Conservation (phyloP, 306 rosid genomes). For the Sesbania bispinosa region DNA sequence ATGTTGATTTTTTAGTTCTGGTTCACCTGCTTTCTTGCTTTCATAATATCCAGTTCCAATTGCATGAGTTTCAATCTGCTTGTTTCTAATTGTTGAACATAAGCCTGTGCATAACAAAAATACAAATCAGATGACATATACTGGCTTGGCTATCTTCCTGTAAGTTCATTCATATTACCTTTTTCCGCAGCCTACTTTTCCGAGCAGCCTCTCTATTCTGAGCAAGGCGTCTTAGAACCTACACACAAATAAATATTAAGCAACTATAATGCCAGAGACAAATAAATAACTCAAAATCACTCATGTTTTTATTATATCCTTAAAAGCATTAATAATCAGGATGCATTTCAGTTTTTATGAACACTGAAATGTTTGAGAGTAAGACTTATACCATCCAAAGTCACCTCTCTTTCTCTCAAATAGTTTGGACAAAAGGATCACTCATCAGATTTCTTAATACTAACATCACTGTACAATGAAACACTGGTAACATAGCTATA, state of each 20-base stretch:
- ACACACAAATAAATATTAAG: slow-evolving; percentile 12
- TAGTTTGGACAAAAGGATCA: background rate
- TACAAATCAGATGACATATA: slow-evolving; percentile 27
- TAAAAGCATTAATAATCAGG: too few species aligned
- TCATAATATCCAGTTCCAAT: slow-evolving; percentile 72
- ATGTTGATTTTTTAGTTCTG: slow-evolving; percentile 16
- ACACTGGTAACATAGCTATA: background rate
- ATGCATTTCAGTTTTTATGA: background rate
- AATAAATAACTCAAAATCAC: background rate
- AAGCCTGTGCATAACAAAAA: slow-evolving; percentile 52
- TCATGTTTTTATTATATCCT: background rate
- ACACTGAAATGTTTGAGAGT: slow-evolving; percentile 1
- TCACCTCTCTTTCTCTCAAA: background rate
- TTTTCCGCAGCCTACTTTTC: slow-evolving; percentile 71
- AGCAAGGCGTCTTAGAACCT: slow-evolving; percentile 69
- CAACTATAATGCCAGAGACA: slow-evolving; percentile 14
- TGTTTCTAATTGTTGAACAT: slow-evolving; percentile 80
- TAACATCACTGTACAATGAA: background rate
- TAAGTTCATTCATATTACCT: slow-evolving; percentile 42
- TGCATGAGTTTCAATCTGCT: slow-evolving; percentile 78
- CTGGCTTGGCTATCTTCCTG: background rate
- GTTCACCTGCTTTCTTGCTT: slow-evolving; percentile 68
- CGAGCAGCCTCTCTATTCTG: slow-evolving; percentile 95
- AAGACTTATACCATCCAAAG: background rate
- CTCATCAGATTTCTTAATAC: background rate